A percentile compares a stretch with the other conserved stretches of the same genome.
Conservation (phyloP, 805 yeast species). For the Barnettozyma sp. region DNA sequence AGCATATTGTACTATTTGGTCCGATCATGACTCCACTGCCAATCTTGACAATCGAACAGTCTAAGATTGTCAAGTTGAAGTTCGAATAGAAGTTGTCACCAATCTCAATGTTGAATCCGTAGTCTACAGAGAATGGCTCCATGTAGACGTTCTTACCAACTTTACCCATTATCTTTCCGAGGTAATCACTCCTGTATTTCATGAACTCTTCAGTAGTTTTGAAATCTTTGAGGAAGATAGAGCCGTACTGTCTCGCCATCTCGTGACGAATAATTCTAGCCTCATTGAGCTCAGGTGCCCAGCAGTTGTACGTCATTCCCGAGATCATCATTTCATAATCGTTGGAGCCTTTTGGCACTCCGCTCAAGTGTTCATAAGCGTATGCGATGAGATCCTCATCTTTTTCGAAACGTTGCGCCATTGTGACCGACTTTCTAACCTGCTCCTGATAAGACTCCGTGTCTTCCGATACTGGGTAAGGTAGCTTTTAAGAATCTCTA, state of each 20-base stretch:
- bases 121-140: slow-evolving; percentile 57
- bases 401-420: slow-evolving; percentile 26
- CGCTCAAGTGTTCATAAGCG: slow-evolving; percentile 19
- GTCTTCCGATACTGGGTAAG: too few species aligned
- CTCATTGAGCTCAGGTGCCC: slow-evolving; percentile 20
- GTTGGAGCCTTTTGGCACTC: slow-evolving; percentile 18
- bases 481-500: too few species aligned
- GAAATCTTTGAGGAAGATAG: slow-evolving; percentile 22
- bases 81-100: slow-evolving; percentile 58
- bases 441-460: too few species aligned
- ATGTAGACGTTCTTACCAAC: slow-evolving; percentile 30
- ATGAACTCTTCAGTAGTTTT: slow-evolving; percentile 23
- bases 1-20: slow-evolving; percentile 51
- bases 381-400: slow-evolving; percentile 17
- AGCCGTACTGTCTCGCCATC: slow-evolving; percentile 23
- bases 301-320: slow-evolving; percentile 8
- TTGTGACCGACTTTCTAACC: too few species aligned
- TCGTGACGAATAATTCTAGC: slow-evolving; percentile 26
- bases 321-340: slow-evolving; percentile 13
- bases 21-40: slow-evolving; percentile 58
- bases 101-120: slow-evolving; percentile 52
- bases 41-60: slow-evolving; percentile 51
- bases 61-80: slow-evolving; percentile 47
- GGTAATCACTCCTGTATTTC: slow-evolving; percentile 32
- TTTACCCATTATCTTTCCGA: slow-evolving; percentile 42